These are phyloP conservation scores for Amoebophrya sp. DNA, from an alignment of 169 alveolate genomes.

Conservation along the genomic window DNA sequence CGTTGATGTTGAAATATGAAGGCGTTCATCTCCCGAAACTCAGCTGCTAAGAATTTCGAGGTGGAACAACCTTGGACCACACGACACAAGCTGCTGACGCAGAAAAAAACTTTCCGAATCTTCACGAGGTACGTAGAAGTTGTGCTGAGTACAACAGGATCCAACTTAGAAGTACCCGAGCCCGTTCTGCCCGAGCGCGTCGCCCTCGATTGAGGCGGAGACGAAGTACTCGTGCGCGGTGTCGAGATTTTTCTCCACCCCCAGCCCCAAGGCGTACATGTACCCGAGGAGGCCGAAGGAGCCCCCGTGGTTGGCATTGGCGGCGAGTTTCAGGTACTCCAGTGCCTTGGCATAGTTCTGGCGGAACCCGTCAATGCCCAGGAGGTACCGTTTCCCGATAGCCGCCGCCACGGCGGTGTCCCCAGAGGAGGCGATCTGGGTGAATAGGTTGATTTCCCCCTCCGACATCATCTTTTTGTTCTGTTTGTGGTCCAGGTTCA, in stretches of 20 bases:
- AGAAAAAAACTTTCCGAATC: too few species aligned
- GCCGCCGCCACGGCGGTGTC: constrained; percentile 46
- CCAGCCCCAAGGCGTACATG: constrained; percentile 55
- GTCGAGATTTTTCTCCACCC: constrained; percentile 46
- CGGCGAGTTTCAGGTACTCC: constrained; percentile 49
- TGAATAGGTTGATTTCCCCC: constrained; percentile 46
- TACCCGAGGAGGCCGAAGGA: constrained; percentile 52
- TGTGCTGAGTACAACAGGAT: too few species aligned
- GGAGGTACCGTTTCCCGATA: constrained; percentile 40
- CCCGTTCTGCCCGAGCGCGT: constrained; percentile 53
- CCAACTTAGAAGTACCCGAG: too few species aligned
- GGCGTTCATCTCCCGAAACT: too few species aligned
- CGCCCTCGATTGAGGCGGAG: constrained; percentile 33
- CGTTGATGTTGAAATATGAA: too few species aligned
- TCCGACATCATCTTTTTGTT: constrained; percentile 37
- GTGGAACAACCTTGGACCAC: too few species aligned
- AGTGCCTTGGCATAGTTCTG: constrained; percentile 40
- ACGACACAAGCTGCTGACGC: too few species aligned
- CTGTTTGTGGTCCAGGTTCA: constrained; percentile 44
- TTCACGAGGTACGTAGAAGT: too few species aligned
- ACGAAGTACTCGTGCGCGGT: constrained; percentile 42
- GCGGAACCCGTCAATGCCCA: constrained; percentile 9
- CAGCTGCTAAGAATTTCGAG: too few species aligned
- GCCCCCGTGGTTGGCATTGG: constrained; percentile 40
- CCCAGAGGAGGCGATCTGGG: constrained; percentile 48